Percentiles rank a stretch among this genome's conserved stretches.
Conservation (phyloP, 352 stramenopile species). For the Globisporangium middletonii region DNA sequence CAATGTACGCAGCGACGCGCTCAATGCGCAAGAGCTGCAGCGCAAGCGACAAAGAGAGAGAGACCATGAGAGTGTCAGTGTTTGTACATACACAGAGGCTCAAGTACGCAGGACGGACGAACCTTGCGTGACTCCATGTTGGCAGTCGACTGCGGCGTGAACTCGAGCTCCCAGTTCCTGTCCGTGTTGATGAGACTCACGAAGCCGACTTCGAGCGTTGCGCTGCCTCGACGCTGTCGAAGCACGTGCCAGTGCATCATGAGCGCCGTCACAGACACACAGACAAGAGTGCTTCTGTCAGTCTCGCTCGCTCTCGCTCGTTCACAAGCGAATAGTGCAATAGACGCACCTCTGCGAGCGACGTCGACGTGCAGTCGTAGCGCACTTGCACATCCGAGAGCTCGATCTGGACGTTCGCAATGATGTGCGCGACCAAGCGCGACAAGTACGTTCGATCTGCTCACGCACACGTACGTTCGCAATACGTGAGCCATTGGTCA, state of each 20-base stretch:
- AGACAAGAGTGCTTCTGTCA: background rate
- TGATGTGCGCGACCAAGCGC: constrained; percentile 75
- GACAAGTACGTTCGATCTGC: constrained; percentile 80
- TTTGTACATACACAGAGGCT: background rate
- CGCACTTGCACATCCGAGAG: constrained; percentile 73
- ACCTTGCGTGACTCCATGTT: constrained; percentile 77
- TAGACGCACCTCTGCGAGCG: constrained; percentile 43
- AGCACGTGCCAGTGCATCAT: constrained; percentile 2
- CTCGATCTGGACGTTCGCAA: constrained; percentile 85
- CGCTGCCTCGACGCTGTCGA: constrained; percentile 50
- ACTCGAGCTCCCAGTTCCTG: constrained; percentile 67
- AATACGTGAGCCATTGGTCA: too few species aligned
- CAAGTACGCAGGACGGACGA: constrained; percentile 19
- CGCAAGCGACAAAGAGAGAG: background rate
- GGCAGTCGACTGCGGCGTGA: constrained; percentile 66
- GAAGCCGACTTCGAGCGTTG: constrained; percentile 55
- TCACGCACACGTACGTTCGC: background rate
- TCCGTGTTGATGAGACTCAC: constrained; percentile 75
- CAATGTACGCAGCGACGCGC: constrained; percentile 65
- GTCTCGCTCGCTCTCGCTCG: background rate
- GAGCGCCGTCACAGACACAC: background rate
- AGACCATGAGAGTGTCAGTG: background rate
- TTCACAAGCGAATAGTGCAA: background rate
- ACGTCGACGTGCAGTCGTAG: constrained; percentile 72
- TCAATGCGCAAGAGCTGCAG: constrained; percentile 57